A percentile compares a stretch with the other conserved stretches of the same genome.
Evolutionary conservation across 441 rosid genomes (phyloP).

Genomic region (Populus hybrid): DNA sequence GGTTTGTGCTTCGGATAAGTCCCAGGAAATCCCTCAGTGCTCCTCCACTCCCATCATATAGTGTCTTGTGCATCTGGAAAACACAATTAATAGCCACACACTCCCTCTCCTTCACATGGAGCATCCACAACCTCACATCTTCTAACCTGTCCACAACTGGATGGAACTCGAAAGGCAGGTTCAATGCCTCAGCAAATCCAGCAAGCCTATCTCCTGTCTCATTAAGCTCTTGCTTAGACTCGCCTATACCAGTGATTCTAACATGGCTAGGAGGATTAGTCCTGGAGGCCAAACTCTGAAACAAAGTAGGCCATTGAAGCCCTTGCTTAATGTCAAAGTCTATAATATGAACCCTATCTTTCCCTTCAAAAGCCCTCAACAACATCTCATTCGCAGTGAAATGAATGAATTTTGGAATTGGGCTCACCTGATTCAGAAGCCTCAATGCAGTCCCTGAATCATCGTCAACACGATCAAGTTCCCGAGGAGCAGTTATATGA

Average conservation of each 20-base stretch:
- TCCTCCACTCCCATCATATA: constrained; percentile 61
- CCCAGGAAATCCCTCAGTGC: constrained; percentile 73
- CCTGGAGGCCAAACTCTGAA: constrained; percentile 87
- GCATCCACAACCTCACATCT: constrained; percentile 99
- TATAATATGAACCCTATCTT: constrained; percentile 83
- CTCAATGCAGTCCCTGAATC: constrained; percentile 68
- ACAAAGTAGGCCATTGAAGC: constrained; percentile 93
- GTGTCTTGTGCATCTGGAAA: constrained; percentile 81
- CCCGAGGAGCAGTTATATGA: constrained; percentile 75
- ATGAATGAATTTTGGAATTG: constrained; percentile 84
- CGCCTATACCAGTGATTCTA: constrained; percentile 88
- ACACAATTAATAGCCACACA: constrained; percentile 74
- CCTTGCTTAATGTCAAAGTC: constrained; percentile 99
- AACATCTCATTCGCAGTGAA: constrained; percentile 86
- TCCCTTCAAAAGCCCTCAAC: constrained; percentile 86
- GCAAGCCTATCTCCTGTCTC: constrained; percentile 90
- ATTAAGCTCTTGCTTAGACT: constrained; percentile 80
- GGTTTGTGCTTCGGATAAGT: constrained; percentile 76
- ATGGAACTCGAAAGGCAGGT: constrained; percentile 86
- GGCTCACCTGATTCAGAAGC: constrained; percentile 84
- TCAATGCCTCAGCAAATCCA: constrained; percentile 75
- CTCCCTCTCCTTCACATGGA: constrained; percentile 89
- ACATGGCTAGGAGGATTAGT: constrained; percentile 73
- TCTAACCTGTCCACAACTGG: constrained; percentile 93
- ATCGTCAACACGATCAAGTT: constrained; percentile 64